Evolutionary conservation across 1,284 basidiomycete species (phyloP).

Genomic region (Phellinidium pouzarii): DNA sequence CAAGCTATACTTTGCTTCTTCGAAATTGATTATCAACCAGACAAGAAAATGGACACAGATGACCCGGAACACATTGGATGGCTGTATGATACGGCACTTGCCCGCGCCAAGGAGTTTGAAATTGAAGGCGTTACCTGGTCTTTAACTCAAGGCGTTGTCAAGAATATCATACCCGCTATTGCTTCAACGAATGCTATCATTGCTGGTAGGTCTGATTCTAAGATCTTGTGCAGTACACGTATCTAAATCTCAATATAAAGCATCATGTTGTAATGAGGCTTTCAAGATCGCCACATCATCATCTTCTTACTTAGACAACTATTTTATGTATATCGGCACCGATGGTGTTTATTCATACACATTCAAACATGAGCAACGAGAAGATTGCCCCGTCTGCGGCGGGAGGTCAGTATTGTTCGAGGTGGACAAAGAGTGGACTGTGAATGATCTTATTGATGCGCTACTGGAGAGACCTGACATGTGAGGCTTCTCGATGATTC

Average conservation of each 20-base stretch:
- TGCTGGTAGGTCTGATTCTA: constrained; percentile 50
- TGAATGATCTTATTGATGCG: constrained; percentile 82
- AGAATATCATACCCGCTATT: constrained; percentile 99
- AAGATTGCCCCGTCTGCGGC: constrained; percentile 96
- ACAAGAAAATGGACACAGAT: constrained; percentile 93
- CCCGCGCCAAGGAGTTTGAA: constrained; percentile 86
- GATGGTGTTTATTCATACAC: constrained; percentile 97
- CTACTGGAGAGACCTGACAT: constrained; percentile 81
- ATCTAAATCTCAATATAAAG: constrained; percentile 34
- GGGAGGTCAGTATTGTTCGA: constrained; percentile 75
- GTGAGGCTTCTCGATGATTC: constrained; percentile 40
- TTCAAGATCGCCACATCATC: constrained; percentile 97
- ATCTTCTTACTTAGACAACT: constrained; percentile 94
- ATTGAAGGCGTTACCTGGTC: constrained; percentile 99
- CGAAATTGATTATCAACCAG: constrained; percentile 35
- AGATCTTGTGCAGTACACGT: neutral
- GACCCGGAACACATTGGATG: constrained; percentile 96
- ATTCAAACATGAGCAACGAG: constrained; percentile 89
- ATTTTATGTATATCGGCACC: constrained; percentile 96
- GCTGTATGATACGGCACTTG: constrained; percentile 77
- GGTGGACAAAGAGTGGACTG: constrained; percentile 64
- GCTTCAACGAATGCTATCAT: constrained; percentile 96
- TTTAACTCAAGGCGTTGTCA: constrained; percentile 96
- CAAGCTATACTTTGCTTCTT: neutral
- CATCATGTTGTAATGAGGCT: constrained; percentile 97